Conservation (phyloP, 1,284 basidiomycete genomes). For the Ustilago vetiveriae region DNA sequence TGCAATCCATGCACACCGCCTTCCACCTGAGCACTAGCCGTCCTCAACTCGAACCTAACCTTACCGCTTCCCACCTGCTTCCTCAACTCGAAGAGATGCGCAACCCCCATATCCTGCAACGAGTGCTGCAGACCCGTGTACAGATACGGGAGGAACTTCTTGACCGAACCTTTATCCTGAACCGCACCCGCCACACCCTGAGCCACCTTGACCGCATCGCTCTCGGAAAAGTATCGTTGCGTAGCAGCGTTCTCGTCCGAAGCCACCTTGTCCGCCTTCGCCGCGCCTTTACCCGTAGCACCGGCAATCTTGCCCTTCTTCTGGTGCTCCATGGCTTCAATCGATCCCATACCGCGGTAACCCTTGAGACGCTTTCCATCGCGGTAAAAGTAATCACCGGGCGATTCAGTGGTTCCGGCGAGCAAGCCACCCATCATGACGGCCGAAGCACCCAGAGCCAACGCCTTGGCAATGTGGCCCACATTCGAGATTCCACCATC, state of each 20-base stretch:
- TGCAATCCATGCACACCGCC: conserved; percentile 85
- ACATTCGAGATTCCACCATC: conserved; percentile 96
- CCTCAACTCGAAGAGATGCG: conserved; percentile 75
- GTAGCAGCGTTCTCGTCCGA: conserved; percentile 85
- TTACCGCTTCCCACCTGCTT: conserved; percentile 74
- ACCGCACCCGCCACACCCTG: conserved; percentile 93
- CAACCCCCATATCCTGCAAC: conserved; percentile 90
- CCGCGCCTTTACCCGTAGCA: conserved; percentile 68
- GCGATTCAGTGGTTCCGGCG: conserved; percentile 95
- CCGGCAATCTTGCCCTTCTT: conserved; percentile 59
- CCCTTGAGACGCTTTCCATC: conserved; percentile 98
- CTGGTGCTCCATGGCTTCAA: conserved; percentile 67
- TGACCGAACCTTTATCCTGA: conserved; percentile 93
- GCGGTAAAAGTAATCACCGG: conserved; percentile 98
- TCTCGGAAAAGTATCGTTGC: conserved; percentile 95
- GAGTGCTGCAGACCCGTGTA: conserved; percentile 93
- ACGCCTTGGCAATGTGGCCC: conserved; percentile 96
- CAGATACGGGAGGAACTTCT: conserved; percentile 87
- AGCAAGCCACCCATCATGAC: conserved; percentile 99
- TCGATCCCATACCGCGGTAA: conserved; percentile 96
- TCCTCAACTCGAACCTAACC: conserved; percentile 92
- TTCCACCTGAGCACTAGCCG: conserved; percentile 93
- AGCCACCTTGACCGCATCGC: conserved; percentile 92
- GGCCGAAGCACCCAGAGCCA: conserved; percentile 89
- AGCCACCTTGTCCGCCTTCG: conserved; percentile 71